Percentiles rank a stretch among this genome's conserved stretches.
Conservation (phyloP, 2,329 filamentous ascomycete species). For the Colletotrichum liriopes region DNA sequence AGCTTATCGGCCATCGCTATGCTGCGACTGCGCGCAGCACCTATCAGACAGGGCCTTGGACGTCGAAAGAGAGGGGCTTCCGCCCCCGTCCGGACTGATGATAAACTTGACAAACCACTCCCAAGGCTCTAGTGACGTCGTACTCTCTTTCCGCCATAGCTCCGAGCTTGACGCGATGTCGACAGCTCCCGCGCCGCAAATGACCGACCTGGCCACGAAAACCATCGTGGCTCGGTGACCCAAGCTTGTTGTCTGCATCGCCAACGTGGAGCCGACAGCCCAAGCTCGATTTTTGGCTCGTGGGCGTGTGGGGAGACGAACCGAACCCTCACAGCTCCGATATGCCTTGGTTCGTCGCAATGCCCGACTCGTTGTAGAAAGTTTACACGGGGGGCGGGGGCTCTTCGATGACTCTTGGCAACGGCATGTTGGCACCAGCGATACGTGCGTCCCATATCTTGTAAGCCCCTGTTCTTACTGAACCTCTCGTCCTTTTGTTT, state of each 20-base stretch:
- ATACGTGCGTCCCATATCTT: background rate
- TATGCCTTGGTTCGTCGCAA: slow-evolving; percentile 3
- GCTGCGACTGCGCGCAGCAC: background rate
- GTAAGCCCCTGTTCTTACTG: background rate
- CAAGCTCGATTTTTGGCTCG: slow-evolving; percentile 22
- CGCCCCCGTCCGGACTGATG: background rate
- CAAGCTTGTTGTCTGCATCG: slow-evolving; percentile 9
- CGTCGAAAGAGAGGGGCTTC: background rate
- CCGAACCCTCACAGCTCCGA: slow-evolving; percentile 15
- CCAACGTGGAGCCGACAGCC: background rate
- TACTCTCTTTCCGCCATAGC: background rate
- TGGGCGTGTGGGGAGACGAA: slow-evolving; percentile 27
- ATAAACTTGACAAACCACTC: background rate
- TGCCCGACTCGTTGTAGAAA: background rate
- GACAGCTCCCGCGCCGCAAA: slow-evolving; percentile 1
- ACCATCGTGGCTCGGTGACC: slow-evolving; percentile 29
- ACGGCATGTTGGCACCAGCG: background rate
- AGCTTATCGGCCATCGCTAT: slow-evolving; percentile 15
- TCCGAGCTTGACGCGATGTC: slow-evolving; percentile 3
- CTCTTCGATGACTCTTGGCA: slow-evolving; percentile 5
- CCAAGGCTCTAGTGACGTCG: slow-evolving; percentile 4
- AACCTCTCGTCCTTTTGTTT: slow-evolving; percentile 21
- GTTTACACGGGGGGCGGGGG: background rate
- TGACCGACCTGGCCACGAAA: slow-evolving; percentile 29
- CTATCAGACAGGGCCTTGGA: slow-evolving; percentile 1